Percentiles rank a stretch among this genome's conserved stretches.
Conservation (phyloP, 495 filamentous ascomycete species). For the Chaetomium fimeti region DNA sequence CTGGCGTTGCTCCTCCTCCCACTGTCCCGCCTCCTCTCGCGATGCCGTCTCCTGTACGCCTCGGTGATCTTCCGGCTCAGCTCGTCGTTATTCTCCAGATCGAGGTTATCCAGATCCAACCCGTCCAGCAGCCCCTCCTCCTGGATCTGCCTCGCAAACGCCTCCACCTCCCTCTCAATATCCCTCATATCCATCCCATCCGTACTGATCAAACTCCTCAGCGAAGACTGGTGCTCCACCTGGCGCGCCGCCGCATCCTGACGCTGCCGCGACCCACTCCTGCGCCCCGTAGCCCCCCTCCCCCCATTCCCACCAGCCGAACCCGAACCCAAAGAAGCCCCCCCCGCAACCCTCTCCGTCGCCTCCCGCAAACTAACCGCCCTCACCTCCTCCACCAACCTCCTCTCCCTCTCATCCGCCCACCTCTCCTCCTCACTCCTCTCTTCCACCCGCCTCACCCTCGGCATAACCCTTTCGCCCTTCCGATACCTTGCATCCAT, state of each 20-base stretch:
- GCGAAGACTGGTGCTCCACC: conserved; percentile 80
- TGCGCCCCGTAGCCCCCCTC: too few relatives aligned
- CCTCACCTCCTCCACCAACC: conserved; percentile 63
- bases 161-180: conserved; percentile 67
- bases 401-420: conserved; percentile 51
- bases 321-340: not conserved
- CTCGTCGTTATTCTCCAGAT: conserved; percentile 74
- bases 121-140: conserved; percentile 85
- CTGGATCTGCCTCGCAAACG: conserved; percentile 83
- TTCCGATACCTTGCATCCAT: conserved; percentile 67
- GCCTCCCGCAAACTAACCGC: conserved; percentile 69
- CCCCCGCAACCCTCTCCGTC: conserved; percentile 24
- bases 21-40: conserved; percentile 44
- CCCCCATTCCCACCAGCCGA: conserved; percentile 25
- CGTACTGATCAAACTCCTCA: conserved; percentile 75
- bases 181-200: conserved; percentile 71
- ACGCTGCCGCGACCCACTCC: conserved; percentile 41
- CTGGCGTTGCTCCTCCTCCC: conserved; percentile 46
- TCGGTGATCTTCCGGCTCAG: conserved; percentile 85
- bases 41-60: conserved; percentile 72
- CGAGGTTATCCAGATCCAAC: conserved; percentile 78
- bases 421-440: conserved; percentile 57
- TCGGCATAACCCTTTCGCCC: conserved; percentile 72
- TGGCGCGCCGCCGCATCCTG: conserved; percentile 45
- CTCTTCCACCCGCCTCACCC: conserved; percentile 45